A percentile compares a stretch with the other conserved stretches of the same genome.
Evolutionary conservation across 2,329 filamentous ascomycete species (phyloP).

Genomic region (Xylariaceae sp.): DNA sequence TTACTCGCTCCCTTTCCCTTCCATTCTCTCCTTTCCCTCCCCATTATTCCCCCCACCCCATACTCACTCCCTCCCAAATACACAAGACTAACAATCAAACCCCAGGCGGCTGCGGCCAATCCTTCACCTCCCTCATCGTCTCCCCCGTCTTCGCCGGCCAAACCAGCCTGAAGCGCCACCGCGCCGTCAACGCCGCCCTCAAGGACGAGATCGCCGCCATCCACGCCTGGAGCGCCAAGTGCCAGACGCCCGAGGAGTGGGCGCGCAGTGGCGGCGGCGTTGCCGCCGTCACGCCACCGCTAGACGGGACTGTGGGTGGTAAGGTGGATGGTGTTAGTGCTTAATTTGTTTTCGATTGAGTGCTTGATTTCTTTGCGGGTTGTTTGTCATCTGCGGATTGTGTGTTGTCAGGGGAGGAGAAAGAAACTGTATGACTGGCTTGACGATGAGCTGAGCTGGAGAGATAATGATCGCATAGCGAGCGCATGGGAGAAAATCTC

Average conservation of each 20-base stretch:
- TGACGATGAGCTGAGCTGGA: not conserved
- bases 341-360: constrained; percentile 16
- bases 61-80: not conserved
- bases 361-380: no score
- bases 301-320: constrained; percentile 42
- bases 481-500: not conserved
- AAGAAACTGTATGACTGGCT: not conserved
- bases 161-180: constrained; percentile 75
- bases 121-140: constrained; percentile 55
- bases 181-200: constrained; percentile 76
- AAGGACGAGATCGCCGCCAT: constrained; percentile 86
- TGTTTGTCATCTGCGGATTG: no score
- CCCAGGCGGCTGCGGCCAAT: constrained; percentile 56
- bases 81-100: constrained; percentile 1
- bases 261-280: constrained; percentile 42
- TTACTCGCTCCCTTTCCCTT: not conserved
- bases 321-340: constrained; percentile 38
- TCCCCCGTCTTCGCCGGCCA: constrained; percentile 65
- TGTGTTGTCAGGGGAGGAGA: no score
- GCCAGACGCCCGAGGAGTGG: constrained; percentile 87
- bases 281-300: constrained; percentile 29
- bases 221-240: constrained; percentile 93
- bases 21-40: not conserved
- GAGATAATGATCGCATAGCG: not conserved
- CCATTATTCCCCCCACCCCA: not conserved